Evolutionary conservation across 129 eudicot genomes (phyloP).

Genomic region (Cynara cardunculus): DNA sequence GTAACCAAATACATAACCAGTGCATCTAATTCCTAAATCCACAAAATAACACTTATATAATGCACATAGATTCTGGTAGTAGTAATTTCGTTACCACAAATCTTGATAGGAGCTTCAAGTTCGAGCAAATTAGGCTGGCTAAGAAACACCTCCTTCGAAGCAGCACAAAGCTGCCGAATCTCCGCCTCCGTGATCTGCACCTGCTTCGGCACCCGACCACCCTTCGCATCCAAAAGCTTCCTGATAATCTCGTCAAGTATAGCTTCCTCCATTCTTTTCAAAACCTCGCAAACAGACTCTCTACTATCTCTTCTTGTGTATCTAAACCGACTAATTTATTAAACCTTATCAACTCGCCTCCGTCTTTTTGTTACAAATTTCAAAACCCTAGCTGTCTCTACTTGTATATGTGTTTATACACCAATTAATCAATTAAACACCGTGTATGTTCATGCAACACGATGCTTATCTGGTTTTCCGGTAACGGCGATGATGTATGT

Average conservation of each 20-base stretch:
- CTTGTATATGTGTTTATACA: background rate
- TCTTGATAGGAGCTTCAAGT: conserved; percentile 83
- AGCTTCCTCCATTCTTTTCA: conserved; percentile 49
- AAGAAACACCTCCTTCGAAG: conserved; percentile 62
- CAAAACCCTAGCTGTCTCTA: conserved; percentile 20
- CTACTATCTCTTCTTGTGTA: background rate
- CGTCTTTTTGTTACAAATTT: background rate
- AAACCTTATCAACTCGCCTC: background rate
- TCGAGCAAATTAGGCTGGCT: conserved; percentile 77
- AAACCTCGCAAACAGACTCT: background rate
- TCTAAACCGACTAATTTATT: background rate
- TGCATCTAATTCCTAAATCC: background rate
- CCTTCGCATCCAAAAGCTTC: conserved; percentile 52
- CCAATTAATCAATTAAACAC: background rate
- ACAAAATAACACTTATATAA: background rate
- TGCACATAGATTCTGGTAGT: background rate
- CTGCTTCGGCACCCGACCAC: conserved; percentile 56
- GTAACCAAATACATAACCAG: background rate
- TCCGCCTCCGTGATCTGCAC: conserved; percentile 65
- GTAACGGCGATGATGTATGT: background rate
- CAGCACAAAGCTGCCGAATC: conserved; percentile 54
- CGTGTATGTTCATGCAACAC: background rate
- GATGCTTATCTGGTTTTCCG: background rate
- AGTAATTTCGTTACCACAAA: conserved; percentile 50
- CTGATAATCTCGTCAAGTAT: conserved; percentile 52